Evolutionary conservation across 2,329 filamentous ascomycete species (phyloP).

Genomic region (Cadophora sp.): DNA sequence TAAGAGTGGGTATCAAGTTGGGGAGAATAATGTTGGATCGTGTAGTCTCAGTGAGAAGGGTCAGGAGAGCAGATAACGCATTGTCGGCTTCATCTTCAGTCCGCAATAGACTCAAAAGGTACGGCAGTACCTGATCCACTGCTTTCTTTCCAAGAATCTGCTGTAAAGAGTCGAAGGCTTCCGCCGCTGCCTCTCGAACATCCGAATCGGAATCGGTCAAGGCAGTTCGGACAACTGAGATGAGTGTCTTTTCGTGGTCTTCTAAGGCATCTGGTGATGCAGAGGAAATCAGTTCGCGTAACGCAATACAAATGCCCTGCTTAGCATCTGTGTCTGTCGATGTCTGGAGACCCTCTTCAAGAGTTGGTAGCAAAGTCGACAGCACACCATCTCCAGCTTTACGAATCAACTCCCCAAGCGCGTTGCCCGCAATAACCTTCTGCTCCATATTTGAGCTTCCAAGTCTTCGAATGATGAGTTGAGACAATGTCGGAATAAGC

Average conservation of each 20-base stretch:
- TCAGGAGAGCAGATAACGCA: constrained; percentile 89
- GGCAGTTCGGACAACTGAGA: constrained; percentile 91
- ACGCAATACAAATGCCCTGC: constrained; percentile 95
- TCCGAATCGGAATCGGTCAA: constrained; percentile 89
- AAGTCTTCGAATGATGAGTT: constrained; percentile 91
- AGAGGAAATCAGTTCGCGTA: constrained; percentile 90
- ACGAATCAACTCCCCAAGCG: constrained; percentile 93
- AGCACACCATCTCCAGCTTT: constrained; percentile 96
- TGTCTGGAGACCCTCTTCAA: constrained; percentile 88
- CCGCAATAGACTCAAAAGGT: constrained; percentile 87
- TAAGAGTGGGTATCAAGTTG: constrained; percentile 92
- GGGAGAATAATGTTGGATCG: constrained; percentile 96
- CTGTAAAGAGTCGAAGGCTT: constrained; percentile 95
- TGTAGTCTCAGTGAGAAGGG: constrained; percentile 90
- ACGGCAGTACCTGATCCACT: constrained; percentile 93
- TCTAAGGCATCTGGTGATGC: constrained; percentile 88
- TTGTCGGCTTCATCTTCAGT: constrained; percentile 89
- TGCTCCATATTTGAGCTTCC: constrained; percentile 98
- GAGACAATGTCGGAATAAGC: constrained; percentile 90
- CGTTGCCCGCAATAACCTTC: constrained; percentile 97
- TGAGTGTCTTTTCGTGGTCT: constrained; percentile 93
- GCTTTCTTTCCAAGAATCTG: constrained; percentile 92
- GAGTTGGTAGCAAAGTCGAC: constrained; percentile 83
- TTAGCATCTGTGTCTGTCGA: constrained; percentile 92
- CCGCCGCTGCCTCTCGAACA: constrained; percentile 92